Evolutionary conservation across 2,329 filamentous ascomycete genomes (phyloP).

Genomic region (Colletotrichum incanum): DNA sequence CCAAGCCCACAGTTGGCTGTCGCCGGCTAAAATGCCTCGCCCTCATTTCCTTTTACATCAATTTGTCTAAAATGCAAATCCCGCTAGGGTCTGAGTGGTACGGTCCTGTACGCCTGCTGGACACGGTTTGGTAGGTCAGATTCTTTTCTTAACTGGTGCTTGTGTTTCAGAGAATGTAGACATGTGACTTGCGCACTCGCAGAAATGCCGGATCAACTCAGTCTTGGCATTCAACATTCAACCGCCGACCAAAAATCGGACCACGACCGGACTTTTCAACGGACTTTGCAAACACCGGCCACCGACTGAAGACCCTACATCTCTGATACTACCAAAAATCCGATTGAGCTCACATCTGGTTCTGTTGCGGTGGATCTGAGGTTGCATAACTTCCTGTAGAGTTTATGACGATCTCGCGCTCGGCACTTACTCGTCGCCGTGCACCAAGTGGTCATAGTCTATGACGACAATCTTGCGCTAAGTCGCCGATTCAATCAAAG

Average conservation of each 20-base stretch:
- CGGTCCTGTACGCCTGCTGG: too few species aligned
- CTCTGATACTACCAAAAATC: neutral
- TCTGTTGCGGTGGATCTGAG: neutral
- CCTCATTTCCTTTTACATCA: too few species aligned
- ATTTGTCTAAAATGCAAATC: too few species aligned
- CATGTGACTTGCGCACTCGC: neutral
- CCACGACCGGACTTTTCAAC: conserved; percentile 2
- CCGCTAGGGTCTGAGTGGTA: too few species aligned
- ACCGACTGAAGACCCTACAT: conserved; percentile 2
- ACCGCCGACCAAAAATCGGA: neutral
- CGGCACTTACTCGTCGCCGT: neutral
- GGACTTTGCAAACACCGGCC: conserved; percentile 10
- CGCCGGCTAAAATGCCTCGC: too few species aligned
- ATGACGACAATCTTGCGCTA: conserved; percentile 16
- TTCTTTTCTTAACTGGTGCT: neutral
- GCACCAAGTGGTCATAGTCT: neutral
- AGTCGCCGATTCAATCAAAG: neutral
- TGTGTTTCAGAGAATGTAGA: neutral
- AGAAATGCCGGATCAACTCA: neutral
- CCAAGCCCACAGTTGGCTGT: too few species aligned
- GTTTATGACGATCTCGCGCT: neutral
- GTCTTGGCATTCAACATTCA: neutral
- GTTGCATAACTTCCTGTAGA: neutral
- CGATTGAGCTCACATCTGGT: neutral
- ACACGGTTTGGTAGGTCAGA: neutral